These are phyloP conservation scores for Sophora flavescens DNA, from an alignment of 306 rosid genomes.

Conservation along the genomic window DNA sequence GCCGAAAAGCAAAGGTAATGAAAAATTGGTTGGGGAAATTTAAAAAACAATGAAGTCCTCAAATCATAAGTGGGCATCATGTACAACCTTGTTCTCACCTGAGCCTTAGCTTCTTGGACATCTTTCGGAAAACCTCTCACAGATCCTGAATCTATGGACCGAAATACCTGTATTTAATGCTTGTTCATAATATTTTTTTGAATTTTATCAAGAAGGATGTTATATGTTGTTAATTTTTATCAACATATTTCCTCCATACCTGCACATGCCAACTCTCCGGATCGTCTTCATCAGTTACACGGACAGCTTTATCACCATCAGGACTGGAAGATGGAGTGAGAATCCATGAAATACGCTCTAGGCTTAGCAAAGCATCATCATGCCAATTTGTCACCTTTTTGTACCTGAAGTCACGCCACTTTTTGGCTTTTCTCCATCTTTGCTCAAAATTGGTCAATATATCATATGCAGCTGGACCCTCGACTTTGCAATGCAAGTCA, in stretches of 20 bases:
- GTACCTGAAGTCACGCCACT: constrained; percentile 69
- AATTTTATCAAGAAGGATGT: constrained; percentile 11
- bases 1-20: constrained; percentile 5
- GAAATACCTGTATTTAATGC: constrained; percentile 68
- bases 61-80: constrained; percentile 15
- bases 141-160: constrained; percentile 86
- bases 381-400: constrained; percentile 66
- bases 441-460: constrained; percentile 75
- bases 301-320: constrained; percentile 52
- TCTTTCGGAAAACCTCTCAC: constrained; percentile 83
- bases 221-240: constrained; percentile 25
- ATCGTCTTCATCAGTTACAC: constrained; percentile 58
- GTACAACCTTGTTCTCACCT: constrained; percentile 59
- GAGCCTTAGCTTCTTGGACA: constrained; percentile 62
- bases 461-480: constrained; percentile 90
- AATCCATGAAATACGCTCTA: constrained; percentile 77
- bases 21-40: constrained; percentile 13
- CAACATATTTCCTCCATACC: constrained; percentile 52
- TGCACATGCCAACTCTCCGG: constrained; percentile 76
- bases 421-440: constrained; percentile 74
- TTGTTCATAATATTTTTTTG: constrained; percentile 27
- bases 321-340: constrained; percentile 54
- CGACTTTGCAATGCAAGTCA: constrained; percentile 69
- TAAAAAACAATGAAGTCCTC: constrained; percentile 13
- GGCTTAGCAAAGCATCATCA: constrained; percentile 71